These are phyloP conservation scores for Jamesozyma lodderae DNA, from an alignment of 805 yeast species.

Conservation along the genomic window DNA sequence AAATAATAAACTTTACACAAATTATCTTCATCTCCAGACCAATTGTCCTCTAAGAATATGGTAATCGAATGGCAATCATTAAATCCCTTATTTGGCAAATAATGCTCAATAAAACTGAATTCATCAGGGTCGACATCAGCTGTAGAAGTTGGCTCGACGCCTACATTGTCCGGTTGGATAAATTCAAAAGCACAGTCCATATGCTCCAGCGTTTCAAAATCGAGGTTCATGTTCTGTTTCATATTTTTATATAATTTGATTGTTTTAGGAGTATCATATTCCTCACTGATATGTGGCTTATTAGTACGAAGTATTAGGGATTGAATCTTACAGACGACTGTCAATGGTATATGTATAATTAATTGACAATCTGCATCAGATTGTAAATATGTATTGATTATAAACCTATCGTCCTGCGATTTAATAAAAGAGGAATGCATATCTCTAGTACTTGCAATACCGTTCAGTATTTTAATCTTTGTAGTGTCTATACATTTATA, in stretches of 20 bases:
- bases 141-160: constrained; percentile 33
- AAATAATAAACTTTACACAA: constrained; percentile 52
- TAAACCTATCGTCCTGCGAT: constrained; percentile 39
- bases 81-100: constrained; percentile 64
- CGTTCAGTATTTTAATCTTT: constrained; percentile 56
- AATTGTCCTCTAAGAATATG: constrained; percentile 57
- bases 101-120: constrained; percentile 61
- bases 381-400: constrained; percentile 39
- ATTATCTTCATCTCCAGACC: constrained; percentile 54
- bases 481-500: constrained; percentile 50
- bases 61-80: constrained; percentile 62
- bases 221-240: constrained; percentile 41
- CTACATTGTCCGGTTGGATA: constrained; percentile 54
- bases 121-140: constrained; percentile 27
- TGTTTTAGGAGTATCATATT: constrained; percentile 54
- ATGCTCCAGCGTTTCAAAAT: constrained; percentile 52
- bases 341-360: constrained; percentile 70
- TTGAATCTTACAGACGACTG: constrained; percentile 62
- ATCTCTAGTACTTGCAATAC: constrained; percentile 34
- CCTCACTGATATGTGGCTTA: constrained; percentile 23
- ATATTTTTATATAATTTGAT: constrained; percentile 65
- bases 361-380: constrained; percentile 80
- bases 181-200: constrained; percentile 42
- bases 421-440: constrained; percentile 43
- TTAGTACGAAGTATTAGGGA: constrained; percentile 63